Evolutionary conservation across 306 rosid genomes (phyloP), one percentile per base, ranked within the genome.

Genomic region (Castanea sativa): DNA sequence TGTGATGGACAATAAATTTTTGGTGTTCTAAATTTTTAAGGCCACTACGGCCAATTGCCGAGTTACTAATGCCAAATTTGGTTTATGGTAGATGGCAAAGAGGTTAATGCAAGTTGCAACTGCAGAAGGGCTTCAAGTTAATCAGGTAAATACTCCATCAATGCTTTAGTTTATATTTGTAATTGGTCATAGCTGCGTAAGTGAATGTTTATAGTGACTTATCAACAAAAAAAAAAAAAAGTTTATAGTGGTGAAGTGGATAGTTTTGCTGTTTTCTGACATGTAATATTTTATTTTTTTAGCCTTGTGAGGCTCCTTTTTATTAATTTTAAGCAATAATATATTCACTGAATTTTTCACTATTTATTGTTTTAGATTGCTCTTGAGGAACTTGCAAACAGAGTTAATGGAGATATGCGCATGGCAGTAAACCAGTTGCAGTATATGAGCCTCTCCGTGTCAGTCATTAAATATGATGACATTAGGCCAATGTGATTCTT

Each of bases 391-490:
- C 92, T 93, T 52, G 97, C 98, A 55, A 98, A 92, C 78, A 90
- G 97, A 89, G 97, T 88, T 75, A n/a, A 85, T 75, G 99, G 99
- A 77, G 99, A 93, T 84, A 89, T 95, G 94, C 94, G 98, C 16
- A 95, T 93, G 99, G 98, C 99, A 43, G 67, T 93, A 79, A 95
- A 95, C 78, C 98, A 91, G 84, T 83, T 95, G 80, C 99, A 95
- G 29, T 95, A 91, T 79, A 91, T 95, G 97, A 89, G 99, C 89
- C 88, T 93, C 82, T 91, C 99, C 58, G 89, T 87, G 94, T 89
- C 98, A 7, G 88, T 89, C 76, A 89, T 95, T 69, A 85, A 90
- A 75, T 95, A 90, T 30, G 99, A 95, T 53, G 96, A 95, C 79
- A 80, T 95, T 19, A 90, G 92, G 86, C 94, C 80, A n/a, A n/a